Evolutionary conservation across 495 filamentous ascomycete species (phyloP).

Genomic region (Lichina pygmaea): DNA sequence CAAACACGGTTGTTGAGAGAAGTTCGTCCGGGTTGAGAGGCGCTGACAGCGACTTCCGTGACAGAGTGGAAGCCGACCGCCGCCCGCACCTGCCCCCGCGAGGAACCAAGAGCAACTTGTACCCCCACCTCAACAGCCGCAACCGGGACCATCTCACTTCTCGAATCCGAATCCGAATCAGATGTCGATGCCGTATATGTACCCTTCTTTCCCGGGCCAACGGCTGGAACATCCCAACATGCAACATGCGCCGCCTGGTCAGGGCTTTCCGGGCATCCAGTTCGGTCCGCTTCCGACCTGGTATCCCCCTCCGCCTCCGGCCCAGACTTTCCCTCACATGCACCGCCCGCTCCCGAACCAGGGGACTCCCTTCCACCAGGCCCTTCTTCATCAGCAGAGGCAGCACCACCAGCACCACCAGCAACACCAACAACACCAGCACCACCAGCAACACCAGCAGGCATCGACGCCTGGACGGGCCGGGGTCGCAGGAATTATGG

Average conservation of each 20-base stretch:
- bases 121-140: constrained; percentile 24
- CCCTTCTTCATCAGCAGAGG: constrained; percentile 10
- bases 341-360: constrained; percentile 12
- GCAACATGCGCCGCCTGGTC: constrained; percentile 29
- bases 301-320: constrained; percentile 33
- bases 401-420: constrained; percentile 12
- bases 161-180: constrained; percentile 18
- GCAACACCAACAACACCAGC: constrained; percentile 13
- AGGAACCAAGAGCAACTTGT: constrained; percentile 22
- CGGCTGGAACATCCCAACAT: constrained; percentile 7
- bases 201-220: constrained; percentile 7
- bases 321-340: constrained; percentile 47
- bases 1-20: neutral
- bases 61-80: constrained; percentile 15
- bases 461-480: constrained; percentile 7
- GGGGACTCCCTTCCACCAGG: constrained; percentile 12
- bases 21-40: neutral
- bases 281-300: constrained; percentile 47
- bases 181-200: neutral
- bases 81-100: constrained; percentile 13
- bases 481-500: too few relatives aligned
- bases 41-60: neutral
- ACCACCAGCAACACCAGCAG: constrained; percentile 3
- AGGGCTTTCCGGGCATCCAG: constrained; percentile 30
- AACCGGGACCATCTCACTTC: constrained; percentile 15